Conservation (phyloP, 2,329 filamentous ascomycete genomes). For the Trichoderma cornu-damae region DNA sequence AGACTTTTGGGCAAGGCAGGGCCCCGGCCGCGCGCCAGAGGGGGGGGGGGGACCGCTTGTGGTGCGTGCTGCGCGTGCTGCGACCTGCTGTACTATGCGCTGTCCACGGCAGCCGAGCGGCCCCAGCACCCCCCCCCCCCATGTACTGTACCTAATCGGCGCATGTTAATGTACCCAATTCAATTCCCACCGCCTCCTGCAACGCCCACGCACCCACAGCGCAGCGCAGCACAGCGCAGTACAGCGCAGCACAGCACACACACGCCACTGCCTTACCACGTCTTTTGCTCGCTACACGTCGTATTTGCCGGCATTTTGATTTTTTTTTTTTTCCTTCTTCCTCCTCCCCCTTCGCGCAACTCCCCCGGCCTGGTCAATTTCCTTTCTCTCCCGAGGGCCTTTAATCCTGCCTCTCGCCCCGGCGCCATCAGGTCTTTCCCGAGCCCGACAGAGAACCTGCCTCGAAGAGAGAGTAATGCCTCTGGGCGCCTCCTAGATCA, state of each 20-base stretch:
- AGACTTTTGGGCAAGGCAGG: no score
- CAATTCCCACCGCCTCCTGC: constrained; percentile 17
- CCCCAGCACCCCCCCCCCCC: not conserved
- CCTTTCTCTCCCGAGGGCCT: not conserved
- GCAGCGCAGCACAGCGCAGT: no score
- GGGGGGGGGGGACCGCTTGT: constrained; percentile 5
- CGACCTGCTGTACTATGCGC: constrained; percentile 14
- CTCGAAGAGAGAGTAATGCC: constrained; percentile 6
- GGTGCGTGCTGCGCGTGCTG: constrained; percentile 15
- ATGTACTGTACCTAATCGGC: constrained; percentile 12
- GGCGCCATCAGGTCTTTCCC: no score
- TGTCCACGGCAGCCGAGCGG: constrained; percentile 14
- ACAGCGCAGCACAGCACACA: no score
- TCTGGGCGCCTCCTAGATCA: constrained; percentile 13
- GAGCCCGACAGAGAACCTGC: no score
- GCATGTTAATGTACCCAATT: constrained; percentile 7
- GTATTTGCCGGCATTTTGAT: not conserved
- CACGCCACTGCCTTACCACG: constrained; percentile 5
- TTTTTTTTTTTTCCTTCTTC: constrained; percentile 19
- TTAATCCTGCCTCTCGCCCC: not conserved
- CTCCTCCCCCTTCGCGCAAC: constrained; percentile 8
- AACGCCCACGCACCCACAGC: no score
- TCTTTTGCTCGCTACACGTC: constrained; percentile 17
- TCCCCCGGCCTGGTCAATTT: not conserved
- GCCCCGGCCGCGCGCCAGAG: not conserved